Evolutionary conservation across 2,329 filamentous ascomycete genomes (phyloP), one percentile per base, ranked within the genome.

Genomic region (Cucurbitaria berberidis): DNA sequence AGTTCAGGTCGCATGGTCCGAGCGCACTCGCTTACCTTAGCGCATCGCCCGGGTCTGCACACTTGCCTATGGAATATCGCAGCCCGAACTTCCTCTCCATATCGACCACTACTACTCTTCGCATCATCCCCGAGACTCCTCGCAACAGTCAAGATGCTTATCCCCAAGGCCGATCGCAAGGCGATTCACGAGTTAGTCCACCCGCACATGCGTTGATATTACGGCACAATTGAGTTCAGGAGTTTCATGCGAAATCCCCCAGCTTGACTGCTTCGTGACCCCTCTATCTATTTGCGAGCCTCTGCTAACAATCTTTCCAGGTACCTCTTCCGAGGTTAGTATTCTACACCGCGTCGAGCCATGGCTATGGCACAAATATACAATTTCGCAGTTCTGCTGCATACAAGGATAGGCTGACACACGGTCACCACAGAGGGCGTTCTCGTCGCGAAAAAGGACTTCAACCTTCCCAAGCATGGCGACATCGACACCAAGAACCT

Each of bases 401-500:
- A 69, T 56, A 68, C 50, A 73, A 70, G 71, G 74, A 75, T 45
- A 76, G 74, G 74, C 74, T 74, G 72, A 75, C 72, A 75, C 71
- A 75, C 71, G 72, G 72, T 74, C 73, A 76, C 69, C 71, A 72
- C 67, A 86, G 85, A 89, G 84, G 86, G 86, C 80, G 86, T 89
- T 64, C 91, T 98, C 84, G 93, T 98, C 80, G 95, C 95, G 73
- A 93, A 96, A 86, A 98, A 99, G 88, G 91, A 99, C 86, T 97
- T 88, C 88, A 96, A 96, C 86, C 90, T 93, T 75, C 89, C 91
- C 80, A 96, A 96, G 89, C 95, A 99, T 86, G 86, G 86, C 78
- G 93, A 99, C 76, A 95, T 98, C 81, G 95, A 97, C 85, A 96
- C 92, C 82, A 96, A 96, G 89, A 99, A 99, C 88, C 91, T 99